These are phyloP conservation scores for Monilinia fructicola DNA, from an alignment of 2,329 filamentous ascomycete genomes.

Conservation along the genomic window DNA sequence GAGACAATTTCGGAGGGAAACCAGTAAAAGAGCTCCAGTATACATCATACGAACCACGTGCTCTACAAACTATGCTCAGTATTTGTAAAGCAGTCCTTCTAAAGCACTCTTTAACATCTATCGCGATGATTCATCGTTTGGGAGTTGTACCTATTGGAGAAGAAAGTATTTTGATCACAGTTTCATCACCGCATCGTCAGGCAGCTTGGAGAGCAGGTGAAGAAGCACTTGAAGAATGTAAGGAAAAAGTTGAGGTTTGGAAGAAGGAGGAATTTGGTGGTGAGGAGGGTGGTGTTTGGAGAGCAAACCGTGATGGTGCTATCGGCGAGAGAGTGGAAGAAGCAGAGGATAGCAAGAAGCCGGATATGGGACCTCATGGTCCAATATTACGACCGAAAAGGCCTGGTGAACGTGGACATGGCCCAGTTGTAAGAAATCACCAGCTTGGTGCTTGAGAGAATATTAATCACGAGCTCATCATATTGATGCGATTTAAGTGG, in stretches of 20 bases:
- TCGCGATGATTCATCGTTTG: constrained; percentile 81
- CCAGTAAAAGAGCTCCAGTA: constrained; percentile 75
- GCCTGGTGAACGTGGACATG: constrained; percentile 37
- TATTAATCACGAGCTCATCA: not conserved
- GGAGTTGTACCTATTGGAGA: constrained; percentile 86
- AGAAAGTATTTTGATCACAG: constrained; percentile 87
- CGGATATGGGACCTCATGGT: constrained; percentile 29
- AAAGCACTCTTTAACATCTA: constrained; percentile 66
- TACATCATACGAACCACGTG: constrained; percentile 69
- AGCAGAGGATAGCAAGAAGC: constrained; percentile 19
- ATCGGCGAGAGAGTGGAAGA: constrained; percentile 31
- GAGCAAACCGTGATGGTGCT: constrained; percentile 77
- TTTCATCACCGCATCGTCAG: constrained; percentile 78
- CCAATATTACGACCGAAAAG: constrained; percentile 31
- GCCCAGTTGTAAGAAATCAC: constrained; percentile 31
- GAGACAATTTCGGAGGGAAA: constrained; percentile 70
- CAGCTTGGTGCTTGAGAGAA: constrained; percentile 7
- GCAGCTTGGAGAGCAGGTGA: constrained; percentile 87
- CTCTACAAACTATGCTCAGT: constrained; percentile 64
- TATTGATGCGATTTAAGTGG: not conserved
- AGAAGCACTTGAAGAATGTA: constrained; percentile 83
- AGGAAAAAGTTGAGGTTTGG: constrained; percentile 90
- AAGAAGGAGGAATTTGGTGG: constrained; percentile 85
- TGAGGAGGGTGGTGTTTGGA: constrained; percentile 75
- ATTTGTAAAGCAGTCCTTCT: constrained; percentile 59